Base-by-base conservation (phyloP, 495 filamentous ascomycete species). In the Saxispiralis lemnorum region DNA sequence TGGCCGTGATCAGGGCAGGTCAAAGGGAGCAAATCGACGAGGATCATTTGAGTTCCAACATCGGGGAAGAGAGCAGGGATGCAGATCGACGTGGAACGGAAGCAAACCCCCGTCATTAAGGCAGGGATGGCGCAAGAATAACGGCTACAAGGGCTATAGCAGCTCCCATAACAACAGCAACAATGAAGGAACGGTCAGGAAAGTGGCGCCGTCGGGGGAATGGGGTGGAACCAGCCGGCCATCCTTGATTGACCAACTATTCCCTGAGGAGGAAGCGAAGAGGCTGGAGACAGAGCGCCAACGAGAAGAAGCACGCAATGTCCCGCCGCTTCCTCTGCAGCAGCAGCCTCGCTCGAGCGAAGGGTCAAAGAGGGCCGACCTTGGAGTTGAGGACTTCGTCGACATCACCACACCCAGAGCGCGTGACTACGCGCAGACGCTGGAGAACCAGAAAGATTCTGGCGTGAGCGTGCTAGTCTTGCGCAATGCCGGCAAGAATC, bases 221-320 rank as follows among this genome's bases (percentile, higher is more conserved):
- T 44, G 17, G n/a, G 17, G 19, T 7, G 20, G n/a, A 42, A 16
- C 7, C 14, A 9, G 16, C 9, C 38, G 41, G 31, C 45, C 41
- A 16, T 67, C 72, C 7, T 62, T 76, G n/a, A 64, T 75, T 38
- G 69, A 72, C 30, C 64, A 71, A 50, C 63, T 78, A 0, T 76
- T 78, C 45, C 73, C 74, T 6, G 69, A 70, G 47, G 57, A 56
- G 40, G 57, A 56, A 31, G 35, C 48, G 35, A 44, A 43, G 45
- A 20, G 33, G 13, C 16, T 46, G 14, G 9, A 43, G 35, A 11
- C 53, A 53, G 39, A 48, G 42, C 31, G 35, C 16, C 13, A 39
- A 20, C 17, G 33, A 42, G 47, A 36, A 24, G 43, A 44, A 35
- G 15, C 34, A 12, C 50, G 50, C 15, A 31, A 54, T 1, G 46